A percentile compares a stretch with the other conserved stretches of the same genome.
Evolutionary conservation across 2,329 filamentous ascomycete species (phyloP).

Genomic region (Microdochium nivale): DNA sequence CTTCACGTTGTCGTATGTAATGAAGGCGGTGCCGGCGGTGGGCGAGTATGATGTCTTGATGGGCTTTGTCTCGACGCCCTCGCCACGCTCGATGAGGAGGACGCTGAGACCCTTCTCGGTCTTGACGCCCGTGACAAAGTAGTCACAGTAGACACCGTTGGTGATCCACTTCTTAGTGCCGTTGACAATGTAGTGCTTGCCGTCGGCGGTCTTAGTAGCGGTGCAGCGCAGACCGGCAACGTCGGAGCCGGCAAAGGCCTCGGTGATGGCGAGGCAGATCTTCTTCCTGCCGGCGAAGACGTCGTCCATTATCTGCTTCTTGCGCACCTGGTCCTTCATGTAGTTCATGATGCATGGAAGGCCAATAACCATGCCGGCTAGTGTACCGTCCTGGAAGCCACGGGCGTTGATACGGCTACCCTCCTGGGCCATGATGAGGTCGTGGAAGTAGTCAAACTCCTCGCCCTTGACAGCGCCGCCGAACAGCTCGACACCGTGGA

Average conservation of each 20-base stretch:
- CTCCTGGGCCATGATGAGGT: constrained; percentile 70
- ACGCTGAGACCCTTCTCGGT: constrained; percentile 75
- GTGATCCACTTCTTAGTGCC: constrained; percentile 84
- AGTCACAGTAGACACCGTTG: constrained; percentile 72
- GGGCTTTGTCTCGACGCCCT: constrained; percentile 65
- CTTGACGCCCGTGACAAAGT: constrained; percentile 74
- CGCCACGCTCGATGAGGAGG: constrained; percentile 63
- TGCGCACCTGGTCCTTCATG: constrained; percentile 58
- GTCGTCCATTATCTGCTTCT: constrained; percentile 60
- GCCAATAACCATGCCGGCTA: constrained; percentile 79
- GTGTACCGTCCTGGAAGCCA: constrained; percentile 80
- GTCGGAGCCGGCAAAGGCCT: constrained; percentile 79
- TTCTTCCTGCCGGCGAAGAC: constrained; percentile 77
- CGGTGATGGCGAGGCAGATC: constrained; percentile 80
- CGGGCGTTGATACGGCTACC: constrained; percentile 60
- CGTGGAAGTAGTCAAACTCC: constrained; percentile 84
- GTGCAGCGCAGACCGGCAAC: constrained; percentile 75
- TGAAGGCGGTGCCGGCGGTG: constrained; percentile 67
- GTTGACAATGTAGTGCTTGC: constrained; percentile 63
- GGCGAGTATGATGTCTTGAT: constrained; percentile 80
- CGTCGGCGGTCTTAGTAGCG: constrained; percentile 66
- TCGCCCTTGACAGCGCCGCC: constrained; percentile 64
- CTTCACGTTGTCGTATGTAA: constrained; percentile 81
- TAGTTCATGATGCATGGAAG: constrained; percentile 75
- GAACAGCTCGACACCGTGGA: constrained; percentile 62